Percentiles rank a stretch among this genome's conserved stretches.
phyloP scores from a whole-genome alignment of 306 rosid genomes.

The Urtica urens region DNA sequence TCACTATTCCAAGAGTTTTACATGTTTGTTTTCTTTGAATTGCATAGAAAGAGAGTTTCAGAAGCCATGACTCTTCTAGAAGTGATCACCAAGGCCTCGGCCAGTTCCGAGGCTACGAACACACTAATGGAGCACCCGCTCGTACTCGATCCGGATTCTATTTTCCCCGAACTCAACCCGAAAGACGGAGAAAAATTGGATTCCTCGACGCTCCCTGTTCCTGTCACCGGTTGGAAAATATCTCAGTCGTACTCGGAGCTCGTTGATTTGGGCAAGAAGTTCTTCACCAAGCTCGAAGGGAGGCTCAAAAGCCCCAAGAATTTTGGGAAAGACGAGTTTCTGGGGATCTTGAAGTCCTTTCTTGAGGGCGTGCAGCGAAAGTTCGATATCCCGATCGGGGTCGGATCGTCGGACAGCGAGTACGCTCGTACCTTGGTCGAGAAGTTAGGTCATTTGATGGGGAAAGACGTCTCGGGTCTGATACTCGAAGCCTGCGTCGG shows the following conservation, averaged over 20 bases:
- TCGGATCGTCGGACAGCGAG: slow-evolving; percentile 19
- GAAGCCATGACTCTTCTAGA: slow-evolving; percentile 57
- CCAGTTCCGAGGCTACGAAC: slow-evolving; percentile 20
- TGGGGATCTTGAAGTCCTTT: slow-evolving; percentile 34
- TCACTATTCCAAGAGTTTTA: no score
- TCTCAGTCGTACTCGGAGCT: slow-evolving; percentile 36
- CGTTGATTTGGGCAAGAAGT: slow-evolving; percentile 37
- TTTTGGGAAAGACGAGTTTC: slow-evolving; percentile 37
- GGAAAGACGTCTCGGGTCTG: slow-evolving; percentile 42
- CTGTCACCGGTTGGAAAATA: slow-evolving; percentile 52
- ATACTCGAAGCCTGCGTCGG: slow-evolving; percentile 52
- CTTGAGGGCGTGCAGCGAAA: slow-evolving; percentile 37
- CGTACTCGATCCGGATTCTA: slow-evolving; percentile 50
- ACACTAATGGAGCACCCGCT: slow-evolving; percentile 41
- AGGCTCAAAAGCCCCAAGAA: slow-evolving; percentile 28
- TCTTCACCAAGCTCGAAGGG: slow-evolving; percentile 31
- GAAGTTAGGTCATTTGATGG: slow-evolving; percentile 30
- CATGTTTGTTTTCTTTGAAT: background rate
- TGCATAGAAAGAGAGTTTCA: background rate
- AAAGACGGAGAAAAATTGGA: slow-evolving; percentile 25
- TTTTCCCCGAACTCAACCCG: slow-evolving; percentile 37
- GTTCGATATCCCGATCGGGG: slow-evolving; percentile 26
- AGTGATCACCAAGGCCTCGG: slow-evolving; percentile 39
- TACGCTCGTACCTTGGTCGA: slow-evolving; percentile 35
- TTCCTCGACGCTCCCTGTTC: slow-evolving; percentile 27